phyloP scores from a whole-genome alignment of 257 asterid species.

The Solanum ahanhuiri region DNA sequence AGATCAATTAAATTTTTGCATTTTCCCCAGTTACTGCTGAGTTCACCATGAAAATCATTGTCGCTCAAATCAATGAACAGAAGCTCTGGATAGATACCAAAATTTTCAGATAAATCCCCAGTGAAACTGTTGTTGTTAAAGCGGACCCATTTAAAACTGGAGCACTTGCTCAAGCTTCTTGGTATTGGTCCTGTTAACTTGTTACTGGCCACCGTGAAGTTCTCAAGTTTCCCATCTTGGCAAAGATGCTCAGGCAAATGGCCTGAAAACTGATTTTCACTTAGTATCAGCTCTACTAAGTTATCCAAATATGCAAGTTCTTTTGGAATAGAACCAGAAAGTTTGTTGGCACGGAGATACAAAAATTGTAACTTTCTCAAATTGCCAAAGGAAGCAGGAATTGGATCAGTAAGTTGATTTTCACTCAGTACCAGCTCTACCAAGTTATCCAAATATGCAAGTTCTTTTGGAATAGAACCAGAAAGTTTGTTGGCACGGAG shows the following conservation, averaged over 20 bases:
- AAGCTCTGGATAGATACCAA: neutral
- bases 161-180: neutral
- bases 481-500: conserved; percentile 4
- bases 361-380: rapidly evolving
- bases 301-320: neutral
- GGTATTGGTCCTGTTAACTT: neutral
- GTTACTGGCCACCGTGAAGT: neutral
- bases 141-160: neutral
- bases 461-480: conserved; percentile 8
- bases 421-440: no score
- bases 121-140: neutral
- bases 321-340: neutral
- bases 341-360: neutral
- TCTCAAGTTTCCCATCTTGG: neutral
- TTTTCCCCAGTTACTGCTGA: neutral
- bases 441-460: conserved; percentile 4
- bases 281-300: rapidly evolving
- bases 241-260: neutral
- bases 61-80: neutral
- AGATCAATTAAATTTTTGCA: no score
- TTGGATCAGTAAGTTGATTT: neutral
- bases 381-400: neutral
- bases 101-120: neutral
- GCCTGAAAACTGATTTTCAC: neutral
- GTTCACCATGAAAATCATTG: neutral